Conservation (phyloP, 805 yeast genomes). For the Barnettozyma sp. region DNA sequence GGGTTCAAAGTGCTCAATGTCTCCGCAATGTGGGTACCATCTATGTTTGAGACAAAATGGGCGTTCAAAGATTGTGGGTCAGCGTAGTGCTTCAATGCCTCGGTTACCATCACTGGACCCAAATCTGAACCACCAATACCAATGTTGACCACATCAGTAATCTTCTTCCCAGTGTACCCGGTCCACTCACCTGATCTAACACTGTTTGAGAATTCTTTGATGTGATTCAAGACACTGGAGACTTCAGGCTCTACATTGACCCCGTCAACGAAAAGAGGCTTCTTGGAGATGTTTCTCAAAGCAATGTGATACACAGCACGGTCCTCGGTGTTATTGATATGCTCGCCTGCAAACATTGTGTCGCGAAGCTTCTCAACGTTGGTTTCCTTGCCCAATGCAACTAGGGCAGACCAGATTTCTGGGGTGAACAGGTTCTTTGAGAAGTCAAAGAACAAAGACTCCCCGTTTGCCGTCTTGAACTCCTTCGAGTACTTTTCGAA, state of each 20-base stretch:
- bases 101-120: conserved; percentile 99
- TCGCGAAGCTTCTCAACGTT: conserved; percentile 82
- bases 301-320: conserved; percentile 98
- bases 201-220: conserved; percentile 88
- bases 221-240: conserved; percentile 84
- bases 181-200: conserved; percentile 94
- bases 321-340: conserved; percentile 92
- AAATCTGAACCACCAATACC: conserved; percentile 99
- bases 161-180: conserved; percentile 92
- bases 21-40: conserved; percentile 96
- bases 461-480: conserved; percentile 78
- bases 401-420: conserved; percentile 59
- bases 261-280: conserved; percentile 85
- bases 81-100: conserved; percentile 88
- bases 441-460: conserved; percentile 88
- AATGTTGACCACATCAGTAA: conserved; percentile 91
- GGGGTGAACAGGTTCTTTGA: conserved; percentile 91
- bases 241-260: conserved; percentile 87
- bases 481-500: conserved; percentile 70
- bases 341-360: conserved; percentile 85
- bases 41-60: conserved; percentile 96
- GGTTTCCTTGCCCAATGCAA: conserved; percentile 85
- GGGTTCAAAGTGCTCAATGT: conserved; percentile 69
- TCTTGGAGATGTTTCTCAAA: conserved; percentile 84
- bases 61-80: conserved; percentile 59